These are phyloP conservation scores for Lecanicillium sp. DNA, from an alignment of 2,329 filamentous ascomycete species.

Conservation along the genomic window DNA sequence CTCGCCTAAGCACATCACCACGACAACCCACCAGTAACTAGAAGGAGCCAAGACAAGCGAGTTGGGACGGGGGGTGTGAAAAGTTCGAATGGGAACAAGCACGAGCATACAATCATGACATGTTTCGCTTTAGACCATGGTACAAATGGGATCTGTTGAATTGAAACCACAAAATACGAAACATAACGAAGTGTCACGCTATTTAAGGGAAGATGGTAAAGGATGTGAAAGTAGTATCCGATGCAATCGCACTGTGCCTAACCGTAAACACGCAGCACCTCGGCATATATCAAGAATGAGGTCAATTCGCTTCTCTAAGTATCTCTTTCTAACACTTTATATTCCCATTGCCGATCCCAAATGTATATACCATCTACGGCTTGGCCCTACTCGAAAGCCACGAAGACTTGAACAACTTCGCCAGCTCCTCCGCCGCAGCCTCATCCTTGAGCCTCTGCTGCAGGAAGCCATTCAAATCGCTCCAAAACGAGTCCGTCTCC, in stretches of 20 bases:
- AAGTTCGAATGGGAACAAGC: too few species aligned
- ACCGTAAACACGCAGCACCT: too few species aligned
- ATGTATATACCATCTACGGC: slow-evolving; percentile 13
- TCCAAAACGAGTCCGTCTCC: slow-evolving; percentile 73
- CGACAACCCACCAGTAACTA: too few species aligned
- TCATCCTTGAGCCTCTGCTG: slow-evolving; percentile 70
- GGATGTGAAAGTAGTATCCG: too few species aligned
- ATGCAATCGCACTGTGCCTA: too few species aligned
- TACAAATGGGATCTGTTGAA: too few species aligned
- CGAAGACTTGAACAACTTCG: slow-evolving; percentile 59
- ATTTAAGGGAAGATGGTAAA: too few species aligned
- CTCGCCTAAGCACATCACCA: slow-evolving; percentile 33
- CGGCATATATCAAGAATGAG: too few species aligned
- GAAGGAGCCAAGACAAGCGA: background rate
- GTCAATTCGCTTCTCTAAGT: background rate
- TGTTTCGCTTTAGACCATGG: too few species aligned
- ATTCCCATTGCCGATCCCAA: background rate
- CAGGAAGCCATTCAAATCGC: slow-evolving; percentile 74
- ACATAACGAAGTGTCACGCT: too few species aligned
- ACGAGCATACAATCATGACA: too few species aligned
- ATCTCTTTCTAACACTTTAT: background rate
- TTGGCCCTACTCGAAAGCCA: slow-evolving; percentile 48
- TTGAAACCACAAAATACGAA: too few species aligned
- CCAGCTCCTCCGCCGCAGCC: slow-evolving; percentile 54
- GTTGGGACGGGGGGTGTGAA: background rate